A percentile compares a stretch with the other conserved stretches of the same genome.
Evolutionary conservation across 306 rosid genomes (phyloP).

Genomic region (Urtica urens): DNA sequence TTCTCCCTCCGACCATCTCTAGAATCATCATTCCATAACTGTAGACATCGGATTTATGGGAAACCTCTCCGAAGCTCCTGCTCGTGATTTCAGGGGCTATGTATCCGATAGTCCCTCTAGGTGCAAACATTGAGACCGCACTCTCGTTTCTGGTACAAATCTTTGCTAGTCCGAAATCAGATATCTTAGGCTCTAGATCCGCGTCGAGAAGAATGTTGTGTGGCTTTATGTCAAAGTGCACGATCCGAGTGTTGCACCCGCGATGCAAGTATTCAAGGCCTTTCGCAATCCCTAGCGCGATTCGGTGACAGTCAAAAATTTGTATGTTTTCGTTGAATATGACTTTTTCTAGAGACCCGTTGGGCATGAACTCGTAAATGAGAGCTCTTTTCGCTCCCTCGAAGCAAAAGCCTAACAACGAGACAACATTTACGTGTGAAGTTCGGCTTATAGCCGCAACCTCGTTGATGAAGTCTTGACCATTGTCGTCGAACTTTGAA

Average conservation of each 20-base stretch:
- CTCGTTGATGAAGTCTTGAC: conserved; percentile 7
- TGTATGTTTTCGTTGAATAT: background rate
- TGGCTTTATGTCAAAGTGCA: conserved; percentile 25
- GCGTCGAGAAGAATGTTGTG: conserved; percentile 18
- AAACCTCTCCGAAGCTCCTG: conserved; percentile 24
- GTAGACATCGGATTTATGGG: conserved; percentile 30
- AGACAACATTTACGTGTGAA: conserved; percentile 20
- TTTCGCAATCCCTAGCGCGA: conserved; percentile 20
- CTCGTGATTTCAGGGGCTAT: conserved; percentile 26
- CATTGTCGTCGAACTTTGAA: background rate
- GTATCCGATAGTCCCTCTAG: conserved; percentile 26
- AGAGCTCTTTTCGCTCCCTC: conserved; percentile 22
- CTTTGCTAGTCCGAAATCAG: conserved; percentile 31
- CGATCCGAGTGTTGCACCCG: conserved; percentile 12
- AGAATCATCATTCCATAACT: conserved; percentile 33
- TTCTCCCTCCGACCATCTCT: conserved; percentile 31
- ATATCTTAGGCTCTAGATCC: conserved; percentile 16
- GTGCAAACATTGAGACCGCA: conserved; percentile 10
- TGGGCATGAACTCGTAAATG: too few relatives aligned
- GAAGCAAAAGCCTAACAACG: conserved; percentile 16
- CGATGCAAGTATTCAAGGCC: conserved; percentile 20
- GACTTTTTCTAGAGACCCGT: conserved; percentile 24
- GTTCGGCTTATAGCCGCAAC: conserved; percentile 11
- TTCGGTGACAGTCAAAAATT: conserved; percentile 7
- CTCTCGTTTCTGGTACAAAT: conserved; percentile 19